Evolutionary conservation across 805 yeast species (phyloP).

Genomic region (Spathaspora sp.): DNA sequence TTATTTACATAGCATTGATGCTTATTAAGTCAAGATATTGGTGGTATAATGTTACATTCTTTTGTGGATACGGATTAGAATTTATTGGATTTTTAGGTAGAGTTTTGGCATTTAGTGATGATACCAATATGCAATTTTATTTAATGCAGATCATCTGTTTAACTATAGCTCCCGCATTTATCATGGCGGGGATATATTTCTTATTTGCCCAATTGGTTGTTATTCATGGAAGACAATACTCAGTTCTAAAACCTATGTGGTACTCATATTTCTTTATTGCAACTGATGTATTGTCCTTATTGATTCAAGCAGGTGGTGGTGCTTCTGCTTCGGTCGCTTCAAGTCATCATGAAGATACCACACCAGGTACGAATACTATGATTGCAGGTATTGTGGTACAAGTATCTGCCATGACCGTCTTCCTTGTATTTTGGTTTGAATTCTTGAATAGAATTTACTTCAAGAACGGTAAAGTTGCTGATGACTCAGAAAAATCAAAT

Average conservation of each 20-base stretch:
- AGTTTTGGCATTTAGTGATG: conserved; percentile 24
- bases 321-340: conserved; percentile 29
- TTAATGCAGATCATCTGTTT: conserved; percentile 31
- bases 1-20: conserved; percentile 24
- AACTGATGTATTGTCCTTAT: conserved; percentile 31
- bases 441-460: conserved; percentile 31
- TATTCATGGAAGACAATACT: conserved; percentile 33
- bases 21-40: conserved; percentile 28
- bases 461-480: conserved; percentile 13
- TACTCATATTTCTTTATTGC: conserved; percentile 40
- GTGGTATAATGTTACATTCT: conserved; percentile 38
- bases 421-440: conserved; percentile 33
- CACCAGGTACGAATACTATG: conserved; percentile 34
- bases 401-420: conserved; percentile 36
- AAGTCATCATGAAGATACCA: conserved; percentile 15
- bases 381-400: conserved; percentile 37
- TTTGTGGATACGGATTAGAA: conserved; percentile 33
- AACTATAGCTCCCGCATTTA: conserved; percentile 40
- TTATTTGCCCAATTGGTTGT: conserved; percentile 39
- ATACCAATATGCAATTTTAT: conserved; percentile 16
- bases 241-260: conserved; percentile 40
- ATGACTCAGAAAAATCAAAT: conserved; percentile 6
- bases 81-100: conserved; percentile 38
- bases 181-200: conserved; percentile 42
- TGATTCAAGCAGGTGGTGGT: conserved; percentile 40